phyloP scores from a whole-genome alignment of 2,329 filamentous ascomycete species.

The Fusarium anguioides region DNA sequence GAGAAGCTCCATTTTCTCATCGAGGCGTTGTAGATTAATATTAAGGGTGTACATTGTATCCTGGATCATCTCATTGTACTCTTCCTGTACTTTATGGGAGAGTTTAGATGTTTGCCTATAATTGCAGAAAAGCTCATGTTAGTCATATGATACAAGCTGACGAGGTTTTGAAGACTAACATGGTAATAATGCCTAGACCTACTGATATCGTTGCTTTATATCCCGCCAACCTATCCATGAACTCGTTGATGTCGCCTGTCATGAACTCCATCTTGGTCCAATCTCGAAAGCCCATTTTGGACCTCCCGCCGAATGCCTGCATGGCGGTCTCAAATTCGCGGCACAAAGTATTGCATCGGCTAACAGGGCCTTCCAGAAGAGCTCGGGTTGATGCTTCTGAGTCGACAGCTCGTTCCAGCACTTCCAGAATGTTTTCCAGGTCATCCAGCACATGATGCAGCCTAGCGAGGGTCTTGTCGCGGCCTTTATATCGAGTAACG shows the following conservation, averaged over 20 bases:
- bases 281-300: constrained; percentile 51
- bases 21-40: constrained; percentile 50
- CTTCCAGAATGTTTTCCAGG: constrained; percentile 47
- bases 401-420: constrained; percentile 42
- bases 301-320: constrained; percentile 49
- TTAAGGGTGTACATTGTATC: constrained; percentile 51
- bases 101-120: constrained; percentile 49
- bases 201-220: constrained; percentile 56
- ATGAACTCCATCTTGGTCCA: constrained; percentile 56
- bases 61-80: constrained; percentile 54
- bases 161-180: constrained; percentile 44
- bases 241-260: constrained; percentile 53
- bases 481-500: constrained; percentile 50
- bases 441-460: constrained; percentile 50
- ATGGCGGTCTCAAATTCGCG: constrained; percentile 52
- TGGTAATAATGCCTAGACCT: constrained; percentile 51
- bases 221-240: constrained; percentile 52
- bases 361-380: constrained; percentile 51
- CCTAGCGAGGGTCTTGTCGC: constrained; percentile 49
- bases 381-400: constrained; percentile 43
- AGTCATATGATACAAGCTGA: constrained; percentile 7
- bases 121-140: not conserved
- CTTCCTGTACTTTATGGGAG: constrained; percentile 48
- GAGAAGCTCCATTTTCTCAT: constrained; percentile 48
- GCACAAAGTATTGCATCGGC: constrained; percentile 52